Percentiles rank a stretch among this genome's conserved stretches.
Evolutionary conservation across 225 moss, liverwort and hornwort species (phyloP).

Genomic region (Bryum argenteum): DNA sequence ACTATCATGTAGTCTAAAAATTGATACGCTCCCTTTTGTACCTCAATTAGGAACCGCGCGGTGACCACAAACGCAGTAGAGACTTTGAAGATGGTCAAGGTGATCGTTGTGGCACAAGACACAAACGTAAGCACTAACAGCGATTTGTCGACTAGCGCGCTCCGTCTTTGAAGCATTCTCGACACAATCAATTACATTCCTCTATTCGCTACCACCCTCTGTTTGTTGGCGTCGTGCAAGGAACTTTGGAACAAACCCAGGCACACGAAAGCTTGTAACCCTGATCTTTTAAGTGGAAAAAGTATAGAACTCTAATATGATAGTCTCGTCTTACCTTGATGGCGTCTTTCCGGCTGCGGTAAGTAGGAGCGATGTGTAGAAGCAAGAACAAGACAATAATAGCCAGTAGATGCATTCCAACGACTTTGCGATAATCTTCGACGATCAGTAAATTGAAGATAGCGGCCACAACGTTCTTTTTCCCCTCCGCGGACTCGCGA

Average conservation of each 20-base stretch:
- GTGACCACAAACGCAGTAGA: no score
- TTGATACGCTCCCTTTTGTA: no score
- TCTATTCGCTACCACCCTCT: conserved; percentile 45
- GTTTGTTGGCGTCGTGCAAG: conserved; percentile 53
- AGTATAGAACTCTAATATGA: no score
- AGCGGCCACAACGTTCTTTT: conserved; percentile 78
- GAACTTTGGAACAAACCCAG: conserved; percentile 62
- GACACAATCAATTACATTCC: conserved; percentile 40
- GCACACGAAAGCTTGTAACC: conserved; percentile 17
- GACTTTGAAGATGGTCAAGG: no score
- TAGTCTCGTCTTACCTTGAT: no score
- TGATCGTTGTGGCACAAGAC: no score
- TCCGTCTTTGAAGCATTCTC: conserved; percentile 31
- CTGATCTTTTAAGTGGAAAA: no score
- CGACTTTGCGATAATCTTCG: conserved; percentile 65
- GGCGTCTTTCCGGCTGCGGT: conserved; percentile 69
- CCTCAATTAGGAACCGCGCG: no score
- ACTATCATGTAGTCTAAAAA: no score
- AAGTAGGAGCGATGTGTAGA: conserved; percentile 45
- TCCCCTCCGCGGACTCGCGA: conserved; percentile 48
- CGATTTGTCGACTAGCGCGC: conserved; percentile 54
- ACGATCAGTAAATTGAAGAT: conserved; percentile 68
- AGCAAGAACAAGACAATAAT: conserved; percentile 63
- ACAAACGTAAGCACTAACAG: conserved; percentile 65
- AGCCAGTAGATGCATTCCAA: conserved; percentile 55